Conservation (phyloP, 768 basidiomycete species). For the Mycena maculata region DNA sequence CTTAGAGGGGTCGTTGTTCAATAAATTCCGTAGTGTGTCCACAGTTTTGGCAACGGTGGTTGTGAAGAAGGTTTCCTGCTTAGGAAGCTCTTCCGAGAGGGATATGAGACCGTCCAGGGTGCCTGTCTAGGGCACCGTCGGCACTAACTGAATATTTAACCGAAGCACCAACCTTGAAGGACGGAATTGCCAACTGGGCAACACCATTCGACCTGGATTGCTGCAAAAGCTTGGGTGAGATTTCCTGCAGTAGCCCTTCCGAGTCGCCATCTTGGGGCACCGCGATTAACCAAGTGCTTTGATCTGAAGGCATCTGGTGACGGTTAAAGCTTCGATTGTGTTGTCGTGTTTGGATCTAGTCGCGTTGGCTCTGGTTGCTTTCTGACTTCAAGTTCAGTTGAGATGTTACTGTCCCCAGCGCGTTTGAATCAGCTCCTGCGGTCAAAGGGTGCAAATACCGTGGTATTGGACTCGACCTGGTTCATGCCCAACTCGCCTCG, state of each 20-base stretch:
- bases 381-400: constrained; percentile 12
- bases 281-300: constrained; percentile 93
- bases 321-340: constrained; percentile 34
- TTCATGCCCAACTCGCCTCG: constrained; percentile 92
- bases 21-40: constrained; percentile 90
- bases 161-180: constrained; percentile 81
- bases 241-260: constrained; percentile 75
- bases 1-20: constrained; percentile 87
- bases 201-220: constrained; percentile 68
- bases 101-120: constrained; percentile 91
- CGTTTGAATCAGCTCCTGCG: constrained; percentile 52
- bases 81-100: constrained; percentile 93
- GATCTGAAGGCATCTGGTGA: constrained; percentile 88
- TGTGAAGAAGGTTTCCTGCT: constrained; percentile 91
- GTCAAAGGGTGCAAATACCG: constrained; percentile 45
- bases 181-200: constrained; percentile 79
- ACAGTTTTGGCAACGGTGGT: constrained; percentile 90
- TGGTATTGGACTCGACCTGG: constrained; percentile 87
- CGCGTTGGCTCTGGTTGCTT: neutral
- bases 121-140: constrained; percentile 72
- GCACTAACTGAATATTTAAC: constrained; percentile 21
- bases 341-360: constrained; percentile 37
- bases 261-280: constrained; percentile 90
- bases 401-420: constrained; percentile 63
- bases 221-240: constrained; percentile 69